Conservation (phyloP, 352 stramenopile species). For the Aphanomyces invadans region DNA sequence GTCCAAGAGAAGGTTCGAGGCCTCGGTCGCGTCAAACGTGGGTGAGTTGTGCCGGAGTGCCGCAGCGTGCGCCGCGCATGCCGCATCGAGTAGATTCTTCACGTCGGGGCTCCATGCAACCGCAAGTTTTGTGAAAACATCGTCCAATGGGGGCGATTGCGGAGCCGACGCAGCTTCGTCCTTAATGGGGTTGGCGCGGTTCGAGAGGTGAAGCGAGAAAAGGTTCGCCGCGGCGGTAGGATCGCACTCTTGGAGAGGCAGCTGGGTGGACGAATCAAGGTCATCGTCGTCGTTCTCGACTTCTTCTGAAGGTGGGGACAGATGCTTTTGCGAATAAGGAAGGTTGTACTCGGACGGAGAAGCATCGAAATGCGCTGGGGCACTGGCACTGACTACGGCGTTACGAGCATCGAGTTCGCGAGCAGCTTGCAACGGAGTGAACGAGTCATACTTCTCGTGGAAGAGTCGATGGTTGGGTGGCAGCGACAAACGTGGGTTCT, state of each 20-base stretch:
- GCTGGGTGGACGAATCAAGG: background rate
- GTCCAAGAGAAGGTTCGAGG: background rate
- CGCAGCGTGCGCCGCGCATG: background rate
- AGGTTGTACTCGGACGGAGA: background rate
- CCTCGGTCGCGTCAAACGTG: slow-evolving; percentile 1
- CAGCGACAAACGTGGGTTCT: slow-evolving; percentile 6
- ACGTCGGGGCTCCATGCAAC: background rate
- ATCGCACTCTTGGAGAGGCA: background rate
- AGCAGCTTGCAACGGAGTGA: background rate
- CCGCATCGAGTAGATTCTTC: background rate
- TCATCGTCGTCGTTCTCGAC: background rate
- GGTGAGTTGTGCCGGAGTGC: background rate
- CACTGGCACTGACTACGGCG: background rate
- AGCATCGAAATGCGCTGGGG: too few relatives aligned
- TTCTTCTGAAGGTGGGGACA: background rate
- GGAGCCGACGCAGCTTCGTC: background rate
- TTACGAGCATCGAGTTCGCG: background rate
- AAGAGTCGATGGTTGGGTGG: background rate
- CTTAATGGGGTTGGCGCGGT: background rate
- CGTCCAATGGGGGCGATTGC: background rate
- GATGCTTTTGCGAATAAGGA: background rate
- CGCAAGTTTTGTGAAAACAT: background rate
- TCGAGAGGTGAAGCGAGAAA: background rate
- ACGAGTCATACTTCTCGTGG: background rate
- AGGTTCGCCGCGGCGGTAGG: background rate